A percentile compares a stretch with the other conserved stretches of the same genome.
phyloP scores from a whole-genome alignment of 768 basidiomycete genomes.

The Scleroderma bovista region DNA sequence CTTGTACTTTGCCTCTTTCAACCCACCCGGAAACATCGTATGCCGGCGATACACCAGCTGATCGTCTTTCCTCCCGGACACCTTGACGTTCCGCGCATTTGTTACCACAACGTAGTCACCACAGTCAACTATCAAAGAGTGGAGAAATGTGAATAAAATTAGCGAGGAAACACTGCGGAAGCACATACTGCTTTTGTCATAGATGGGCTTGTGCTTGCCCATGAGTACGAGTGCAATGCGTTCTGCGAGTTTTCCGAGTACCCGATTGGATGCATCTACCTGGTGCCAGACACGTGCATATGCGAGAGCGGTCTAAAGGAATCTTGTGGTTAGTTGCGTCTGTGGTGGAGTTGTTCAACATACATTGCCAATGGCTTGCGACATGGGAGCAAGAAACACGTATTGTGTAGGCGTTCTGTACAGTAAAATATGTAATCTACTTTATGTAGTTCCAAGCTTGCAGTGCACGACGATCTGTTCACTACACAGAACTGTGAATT shows the following conservation, averaged over 20 bases:
- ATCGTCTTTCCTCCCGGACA: slow-evolving; percentile 85
- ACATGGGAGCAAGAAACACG: slow-evolving; percentile 50
- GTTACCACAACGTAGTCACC: slow-evolving; percentile 98
- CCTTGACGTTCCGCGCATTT: slow-evolving; percentile 75
- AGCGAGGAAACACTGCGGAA: neutral
- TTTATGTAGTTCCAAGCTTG: too few relatives aligned
- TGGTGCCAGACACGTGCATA: slow-evolving; percentile 97
- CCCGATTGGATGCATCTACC: slow-evolving; percentile 82
- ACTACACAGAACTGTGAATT: too few relatives aligned
- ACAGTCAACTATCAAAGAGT: slow-evolving; percentile 65
- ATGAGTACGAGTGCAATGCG: slow-evolving; percentile 93
- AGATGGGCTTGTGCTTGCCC: slow-evolving; percentile 34
- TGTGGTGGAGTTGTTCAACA: slow-evolving; percentile 16
- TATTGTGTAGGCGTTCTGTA: too few relatives aligned
- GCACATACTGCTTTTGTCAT: slow-evolving; percentile 1
- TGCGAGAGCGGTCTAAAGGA: slow-evolving; percentile 82
- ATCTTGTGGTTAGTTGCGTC: neutral
- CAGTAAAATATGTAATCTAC: too few relatives aligned
- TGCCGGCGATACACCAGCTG: slow-evolving; percentile 88
- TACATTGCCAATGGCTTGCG: slow-evolving; percentile 79
- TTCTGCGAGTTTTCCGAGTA: slow-evolving; percentile 93
- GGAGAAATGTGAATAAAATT: neutral
- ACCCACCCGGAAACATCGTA: slow-evolving; percentile 87
- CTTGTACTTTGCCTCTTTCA: slow-evolving; percentile 86
- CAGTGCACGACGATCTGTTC: too few relatives aligned